Conservation (phyloP, 2,329 filamentous ascomycete species). For the Ilyonectria mors-panacis region DNA sequence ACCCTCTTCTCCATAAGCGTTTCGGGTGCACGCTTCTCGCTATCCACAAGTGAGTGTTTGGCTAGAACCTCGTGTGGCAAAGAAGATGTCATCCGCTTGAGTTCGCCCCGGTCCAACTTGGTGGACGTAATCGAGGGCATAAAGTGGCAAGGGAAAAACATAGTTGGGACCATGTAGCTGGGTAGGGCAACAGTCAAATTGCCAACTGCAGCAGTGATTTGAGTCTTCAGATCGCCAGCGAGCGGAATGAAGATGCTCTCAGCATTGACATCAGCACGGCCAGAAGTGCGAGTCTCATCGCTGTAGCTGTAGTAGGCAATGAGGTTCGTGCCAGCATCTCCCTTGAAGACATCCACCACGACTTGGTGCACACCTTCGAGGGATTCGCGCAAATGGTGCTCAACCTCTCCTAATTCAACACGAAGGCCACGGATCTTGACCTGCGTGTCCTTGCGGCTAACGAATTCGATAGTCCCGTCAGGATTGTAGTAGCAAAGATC, state of each 20-base stretch:
- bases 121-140: conserved; percentile 35
- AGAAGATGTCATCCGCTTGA: conserved; percentile 15
- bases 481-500: conserved; percentile 46
- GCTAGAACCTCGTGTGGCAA: conserved; percentile 21
- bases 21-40: background rate
- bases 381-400: conserved; percentile 23
- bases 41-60: background rate
- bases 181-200: conserved; percentile 27
- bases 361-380: background rate
- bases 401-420: conserved; percentile 57
- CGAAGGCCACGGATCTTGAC: conserved; percentile 70
- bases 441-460: conserved; percentile 68
- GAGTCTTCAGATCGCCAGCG: background rate
- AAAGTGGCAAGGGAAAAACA: conserved; percentile 32
- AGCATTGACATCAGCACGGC: background rate
- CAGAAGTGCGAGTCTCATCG: background rate
- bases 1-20: conserved; percentile 25
- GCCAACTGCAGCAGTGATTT: background rate
- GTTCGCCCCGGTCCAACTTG: conserved; percentile 36
- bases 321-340: background rate
- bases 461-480: conserved; percentile 56
- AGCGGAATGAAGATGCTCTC: background rate
- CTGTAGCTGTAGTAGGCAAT: background rate
- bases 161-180: conserved; percentile 36
- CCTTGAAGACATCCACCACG: conserved; percentile 15